Evolutionary conservation across 371 early-diverging fungal genomes (phyloP).

Genomic region (Mucor saturninus): DNA sequence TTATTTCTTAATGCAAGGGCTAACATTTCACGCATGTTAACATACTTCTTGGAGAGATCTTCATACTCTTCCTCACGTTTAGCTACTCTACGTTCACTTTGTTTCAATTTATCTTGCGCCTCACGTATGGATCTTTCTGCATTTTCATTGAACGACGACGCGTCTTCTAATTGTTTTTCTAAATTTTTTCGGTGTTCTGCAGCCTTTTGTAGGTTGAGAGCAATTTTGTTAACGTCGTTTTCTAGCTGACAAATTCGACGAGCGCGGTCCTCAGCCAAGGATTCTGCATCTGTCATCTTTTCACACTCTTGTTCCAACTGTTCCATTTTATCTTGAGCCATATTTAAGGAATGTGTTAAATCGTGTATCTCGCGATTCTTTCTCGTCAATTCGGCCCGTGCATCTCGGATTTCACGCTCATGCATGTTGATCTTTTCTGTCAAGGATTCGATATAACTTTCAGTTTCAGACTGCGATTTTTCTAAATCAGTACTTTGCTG

Average conservation of each 20-base stretch:
- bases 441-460: background rate
- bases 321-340: constrained; percentile 4
- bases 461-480: constrained; percentile 2
- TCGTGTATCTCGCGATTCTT: constrained; percentile 4
- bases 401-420: constrained; percentile 11
- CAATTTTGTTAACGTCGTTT: constrained; percentile 4
- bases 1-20: too few relatives aligned
- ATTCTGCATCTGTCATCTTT: constrained; percentile 6
- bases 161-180: background rate
- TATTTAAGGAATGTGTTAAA: background rate
- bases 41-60: too few relatives aligned
- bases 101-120: background rate
- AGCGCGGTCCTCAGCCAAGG: constrained; percentile 13
- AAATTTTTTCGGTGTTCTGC: constrained; percentile 8
- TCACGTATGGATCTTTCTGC: background rate
- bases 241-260: constrained; percentile 15
- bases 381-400: background rate
- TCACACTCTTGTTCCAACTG: constrained; percentile 6
- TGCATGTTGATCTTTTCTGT: constrained; percentile 4
- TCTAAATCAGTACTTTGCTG: constrained; percentile 7
- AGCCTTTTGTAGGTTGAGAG: constrained; percentile 5
- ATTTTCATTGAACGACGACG: background rate
- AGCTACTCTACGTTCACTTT: background rate
- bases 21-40: too few relatives aligned
- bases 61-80: too few relatives aligned